These are phyloP conservation scores for Cadophora sp. DNA, from an alignment of 2,329 filamentous ascomycete species.

Conservation along the genomic window DNA sequence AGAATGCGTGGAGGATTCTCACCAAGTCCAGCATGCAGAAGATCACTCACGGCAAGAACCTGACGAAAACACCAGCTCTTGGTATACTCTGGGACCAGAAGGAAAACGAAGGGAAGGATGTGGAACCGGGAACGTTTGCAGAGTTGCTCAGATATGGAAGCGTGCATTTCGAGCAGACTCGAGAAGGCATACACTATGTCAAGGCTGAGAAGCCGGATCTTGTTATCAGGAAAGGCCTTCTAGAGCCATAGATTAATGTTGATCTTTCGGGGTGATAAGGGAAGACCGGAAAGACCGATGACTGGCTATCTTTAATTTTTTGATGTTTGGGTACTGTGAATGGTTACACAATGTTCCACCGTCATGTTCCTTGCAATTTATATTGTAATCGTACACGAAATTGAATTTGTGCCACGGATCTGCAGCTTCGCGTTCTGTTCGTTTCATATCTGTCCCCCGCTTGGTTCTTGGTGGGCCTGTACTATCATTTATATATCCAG, in stretches of 20 bases:
- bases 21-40: constrained; percentile 47
- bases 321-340: background rate
- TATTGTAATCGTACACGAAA: too few species aligned
- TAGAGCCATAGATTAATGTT: constrained; percentile 14
- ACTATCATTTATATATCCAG: background rate
- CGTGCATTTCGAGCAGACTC: constrained; percentile 25
- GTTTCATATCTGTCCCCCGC: too few species aligned
- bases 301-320: background rate
- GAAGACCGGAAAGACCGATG: background rate
- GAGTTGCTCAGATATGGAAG: constrained; percentile 44
- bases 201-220: constrained; percentile 19
- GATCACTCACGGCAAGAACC: constrained; percentile 44
- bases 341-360: too few species aligned
- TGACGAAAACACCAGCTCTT: constrained; percentile 42
- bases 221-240: constrained; percentile 19
- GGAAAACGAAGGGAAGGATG: constrained; percentile 45
- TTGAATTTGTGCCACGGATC: too few species aligned
- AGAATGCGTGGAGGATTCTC: constrained; percentile 44
- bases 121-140: constrained; percentile 43
- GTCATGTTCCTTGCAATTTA: too few species aligned
- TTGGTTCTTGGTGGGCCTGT: too few species aligned
- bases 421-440: too few species aligned
- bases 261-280: background rate
- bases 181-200: constrained; percentile 19
- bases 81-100: constrained; percentile 46